Base-by-base conservation (phyloP, 202 grass and related monocot species). In the Dendrocalamus latiflorus region DNA sequence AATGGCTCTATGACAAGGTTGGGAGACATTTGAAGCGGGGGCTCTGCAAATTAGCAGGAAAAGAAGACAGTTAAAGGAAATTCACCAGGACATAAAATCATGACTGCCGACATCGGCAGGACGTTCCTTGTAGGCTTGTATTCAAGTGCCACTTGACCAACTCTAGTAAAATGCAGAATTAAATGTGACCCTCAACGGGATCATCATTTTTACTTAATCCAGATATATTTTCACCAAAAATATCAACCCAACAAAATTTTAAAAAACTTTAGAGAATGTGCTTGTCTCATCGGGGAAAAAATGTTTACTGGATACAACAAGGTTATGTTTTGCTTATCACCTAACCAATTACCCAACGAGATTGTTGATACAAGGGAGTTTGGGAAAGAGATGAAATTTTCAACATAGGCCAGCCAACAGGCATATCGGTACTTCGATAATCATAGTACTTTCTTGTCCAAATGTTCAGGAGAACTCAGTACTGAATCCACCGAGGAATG, bases 21-120 rank as follows among this genome's bases (percentile, higher is more conserved):
- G 79, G 56, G 33, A 75, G 43, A 47, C 47, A 86, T 64, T 86
- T 83, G 76, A 86, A 86, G 53, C 62, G 69, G 60, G 84, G 68
- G 47, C 50, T 14, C 88, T 90, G 84, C 62, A 61, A 43, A 82
- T 74, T 25, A 18, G 24, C 26, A 21, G 18, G 33, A 37, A 56
- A 65, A 83, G 41, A 17, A 17, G 13, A 39, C 10, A 70, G 3
- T 4, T 12, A 20, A 65, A 33, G 30, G 34, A 72, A 49, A 83
- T 28, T 79, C 15, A 50, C 61, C n/a, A 81, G 13, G 2, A 25
- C 22, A 70, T 49, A 12, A 50, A 53, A 79, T 79, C 21, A 18
- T 24, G 7, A 17, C 12, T 44, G 37, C 14, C 41, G 42, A 71
- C 33, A 34, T 45, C 37, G 34, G 30, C 43, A 72, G 42, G 6